Conservation (phyloP, 306 rosid genomes). For the Rosa persica region DNA sequence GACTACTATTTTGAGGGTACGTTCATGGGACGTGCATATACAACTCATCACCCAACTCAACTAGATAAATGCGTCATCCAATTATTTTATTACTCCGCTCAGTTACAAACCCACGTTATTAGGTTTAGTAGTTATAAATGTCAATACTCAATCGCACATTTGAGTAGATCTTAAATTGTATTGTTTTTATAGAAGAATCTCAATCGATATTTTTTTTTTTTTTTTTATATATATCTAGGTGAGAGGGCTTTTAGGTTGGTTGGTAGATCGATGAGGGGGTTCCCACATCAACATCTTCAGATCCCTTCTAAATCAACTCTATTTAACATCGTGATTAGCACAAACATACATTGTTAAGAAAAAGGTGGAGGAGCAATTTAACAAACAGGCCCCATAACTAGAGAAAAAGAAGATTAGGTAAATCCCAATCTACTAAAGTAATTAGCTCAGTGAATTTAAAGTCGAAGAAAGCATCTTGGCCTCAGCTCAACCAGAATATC, state of each 20-base stretch:
- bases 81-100: too few relatives aligned
- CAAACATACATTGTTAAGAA: not conserved
- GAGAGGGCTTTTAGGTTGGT: constrained; percentile 9
- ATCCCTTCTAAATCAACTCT: constrained; percentile 2
- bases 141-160: too few relatives aligned
- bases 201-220: not conserved
- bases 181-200: too few relatives aligned
- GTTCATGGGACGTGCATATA: too few relatives aligned
- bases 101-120: too few relatives aligned
- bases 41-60: too few relatives aligned
- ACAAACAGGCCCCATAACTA: not conserved
- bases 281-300: constrained; percentile 11
- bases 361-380: too few relatives aligned
- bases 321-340: constrained; percentile 13
- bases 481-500: not conserved
- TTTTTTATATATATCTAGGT: too few relatives aligned
- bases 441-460: not conserved
- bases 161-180: too few relatives aligned
- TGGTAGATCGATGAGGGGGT: constrained; percentile 28
- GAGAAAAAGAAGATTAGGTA: not conserved
- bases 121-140: too few relatives aligned
- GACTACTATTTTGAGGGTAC: too few relatives aligned
- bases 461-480: not conserved
- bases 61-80: too few relatives aligned
- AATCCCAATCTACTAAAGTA: not conserved